Conservation (phyloP, 495 filamentous ascomycete species). For the Emericellopsis terricola region DNA sequence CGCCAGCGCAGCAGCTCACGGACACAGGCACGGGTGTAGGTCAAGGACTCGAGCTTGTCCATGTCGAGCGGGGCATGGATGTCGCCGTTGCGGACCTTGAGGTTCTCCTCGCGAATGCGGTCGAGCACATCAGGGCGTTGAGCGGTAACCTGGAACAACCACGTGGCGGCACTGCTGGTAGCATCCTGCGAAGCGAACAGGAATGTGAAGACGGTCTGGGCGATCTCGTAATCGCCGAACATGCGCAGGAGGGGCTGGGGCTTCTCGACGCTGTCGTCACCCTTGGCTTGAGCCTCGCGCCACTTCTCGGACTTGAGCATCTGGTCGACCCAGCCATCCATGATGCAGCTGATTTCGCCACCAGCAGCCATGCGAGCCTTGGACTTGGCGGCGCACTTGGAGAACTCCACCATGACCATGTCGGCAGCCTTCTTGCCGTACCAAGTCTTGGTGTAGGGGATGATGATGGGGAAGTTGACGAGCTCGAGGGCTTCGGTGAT, state of each 20-base stretch:
- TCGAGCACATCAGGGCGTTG: conserved; percentile 84
- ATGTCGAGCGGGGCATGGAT: conserved; percentile 49
- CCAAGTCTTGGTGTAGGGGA: conserved; percentile 92
- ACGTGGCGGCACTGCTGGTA: conserved; percentile 80
- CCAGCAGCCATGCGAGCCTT: conserved; percentile 86
- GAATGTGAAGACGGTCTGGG: conserved; percentile 93
- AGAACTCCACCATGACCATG: conserved; percentile 79
- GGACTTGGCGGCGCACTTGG: conserved; percentile 81
- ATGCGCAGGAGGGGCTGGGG: conserved; percentile 63
- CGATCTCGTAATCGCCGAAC: conserved; percentile 84
- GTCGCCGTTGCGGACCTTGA: conserved; percentile 61
- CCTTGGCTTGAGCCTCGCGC: conserved; percentile 49
- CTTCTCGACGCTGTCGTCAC: conserved; percentile 49
- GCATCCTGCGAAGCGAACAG: conserved; percentile 96
- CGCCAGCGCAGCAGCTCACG: conserved; percentile 91
- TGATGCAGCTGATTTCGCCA: conserved; percentile 73
- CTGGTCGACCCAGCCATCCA: conserved; percentile 81
- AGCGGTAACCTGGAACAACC: conserved; percentile 89
- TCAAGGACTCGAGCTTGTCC: conserved; percentile 73
- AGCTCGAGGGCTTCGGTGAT: conserved; percentile 93
- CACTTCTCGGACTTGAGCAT: conserved; percentile 72
- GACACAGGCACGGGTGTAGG: conserved; percentile 82
- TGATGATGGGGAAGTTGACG: conserved; percentile 96
- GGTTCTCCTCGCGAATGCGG: conserved; percentile 83
- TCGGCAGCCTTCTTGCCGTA: conserved; percentile 92